These are phyloP conservation scores for Apiotrichum akiyoshidainum DNA, from an alignment of 1,284 basidiomycete species.

Conservation along the genomic window DNA sequence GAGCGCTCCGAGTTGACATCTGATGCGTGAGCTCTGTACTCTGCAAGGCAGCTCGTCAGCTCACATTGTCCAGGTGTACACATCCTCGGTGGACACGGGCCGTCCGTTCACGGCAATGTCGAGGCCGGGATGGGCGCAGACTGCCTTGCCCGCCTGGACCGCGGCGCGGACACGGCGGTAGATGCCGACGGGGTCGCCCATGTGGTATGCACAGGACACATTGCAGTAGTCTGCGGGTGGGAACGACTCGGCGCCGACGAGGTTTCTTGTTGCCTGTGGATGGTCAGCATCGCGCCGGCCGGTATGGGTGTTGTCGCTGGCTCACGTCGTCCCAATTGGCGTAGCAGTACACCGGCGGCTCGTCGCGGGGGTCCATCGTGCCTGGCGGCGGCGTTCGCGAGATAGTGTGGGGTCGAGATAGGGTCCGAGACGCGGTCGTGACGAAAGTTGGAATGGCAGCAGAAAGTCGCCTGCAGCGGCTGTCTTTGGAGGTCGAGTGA, in stretches of 20 bases:
- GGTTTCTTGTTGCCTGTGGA: neutral
- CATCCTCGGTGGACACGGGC: constrained; percentile 1
- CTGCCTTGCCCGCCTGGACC: constrained; percentile 30
- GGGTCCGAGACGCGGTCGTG: neutral
- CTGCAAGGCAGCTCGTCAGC: neutral
- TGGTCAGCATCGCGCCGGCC: neutral
- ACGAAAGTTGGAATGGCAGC: too few species aligned
- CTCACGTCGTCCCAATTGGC: constrained; percentile 5
- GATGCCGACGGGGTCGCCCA: constrained; percentile 19
- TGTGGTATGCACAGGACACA: constrained; percentile 42
- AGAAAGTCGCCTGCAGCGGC: too few species aligned
- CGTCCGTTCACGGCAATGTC: constrained; percentile 1
- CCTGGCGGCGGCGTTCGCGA: neutral
- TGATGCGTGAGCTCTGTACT: neutral
- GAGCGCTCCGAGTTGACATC: constrained; percentile 37
- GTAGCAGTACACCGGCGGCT: constrained; percentile 5
- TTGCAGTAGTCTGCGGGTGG: constrained; percentile 29
- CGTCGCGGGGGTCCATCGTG: neutral
- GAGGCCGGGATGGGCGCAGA: constrained; percentile 28
- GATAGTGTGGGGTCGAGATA: neutral
- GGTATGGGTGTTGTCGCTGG: neutral
- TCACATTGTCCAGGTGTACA: constrained; percentile 5
- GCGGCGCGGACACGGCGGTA: constrained; percentile 24
- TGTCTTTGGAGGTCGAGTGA: too few species aligned
- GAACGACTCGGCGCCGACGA: constrained; percentile 23